A percentile compares a stretch with the other conserved stretches of the same genome.
phyloP scores from a whole-genome alignment of 768 basidiomycete genomes.

The Lactarius deliciosus region DNA sequence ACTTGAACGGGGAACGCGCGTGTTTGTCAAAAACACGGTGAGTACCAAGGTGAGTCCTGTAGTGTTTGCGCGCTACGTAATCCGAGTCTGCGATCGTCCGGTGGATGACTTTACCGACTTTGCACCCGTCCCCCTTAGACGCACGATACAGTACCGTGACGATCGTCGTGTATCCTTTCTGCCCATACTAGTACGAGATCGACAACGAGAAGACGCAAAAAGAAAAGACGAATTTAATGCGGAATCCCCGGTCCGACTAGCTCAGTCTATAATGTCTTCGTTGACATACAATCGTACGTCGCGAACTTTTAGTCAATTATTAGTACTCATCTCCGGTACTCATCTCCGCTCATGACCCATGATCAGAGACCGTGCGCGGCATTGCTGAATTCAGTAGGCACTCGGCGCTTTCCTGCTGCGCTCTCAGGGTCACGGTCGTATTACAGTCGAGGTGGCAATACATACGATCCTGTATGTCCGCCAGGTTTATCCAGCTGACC shows the following conservation, averaged over 20 bases:
- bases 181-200: background rate
- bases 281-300: conserved; percentile 39
- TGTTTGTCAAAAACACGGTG: background rate
- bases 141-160: too few relatives aligned
- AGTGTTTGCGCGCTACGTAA: too few relatives aligned
- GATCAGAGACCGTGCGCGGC: conserved; percentile 55
- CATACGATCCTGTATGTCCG: conserved; percentile 91
- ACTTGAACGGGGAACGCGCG: conserved; percentile 1
- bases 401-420: background rate
- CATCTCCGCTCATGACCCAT: conserved; percentile 1
- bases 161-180: background rate
- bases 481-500: conserved; percentile 83
- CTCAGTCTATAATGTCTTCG: conserved; percentile 18
- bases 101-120: background rate
- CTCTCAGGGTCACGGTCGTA: background rate
- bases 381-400: conserved; percentile 70
- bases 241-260: conserved; percentile 17
- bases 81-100: background rate
- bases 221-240: background rate
- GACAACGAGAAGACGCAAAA: background rate
- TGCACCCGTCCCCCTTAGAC: too few relatives aligned
- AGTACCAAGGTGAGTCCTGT: background rate
- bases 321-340: conserved; percentile 33
- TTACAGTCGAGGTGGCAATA: conserved; percentile 86
- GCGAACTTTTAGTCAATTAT: background rate